Base-by-base conservation (phyloP, 257 asterid species). In the Lycium ferocissimum region DNA sequence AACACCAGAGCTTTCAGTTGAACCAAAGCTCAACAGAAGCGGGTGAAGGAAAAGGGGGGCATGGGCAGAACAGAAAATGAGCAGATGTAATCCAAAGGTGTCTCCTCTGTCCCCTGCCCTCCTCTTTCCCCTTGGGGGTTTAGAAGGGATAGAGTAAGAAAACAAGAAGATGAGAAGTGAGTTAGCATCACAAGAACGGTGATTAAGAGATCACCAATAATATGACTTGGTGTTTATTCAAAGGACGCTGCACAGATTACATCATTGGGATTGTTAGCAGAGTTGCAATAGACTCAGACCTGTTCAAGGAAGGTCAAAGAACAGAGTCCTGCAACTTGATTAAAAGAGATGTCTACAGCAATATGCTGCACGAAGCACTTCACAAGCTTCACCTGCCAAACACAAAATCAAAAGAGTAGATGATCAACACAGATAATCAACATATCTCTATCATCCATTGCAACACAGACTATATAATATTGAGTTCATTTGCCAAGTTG, bases 271-370 rank as follows among this genome's bases (percentile, higher is more conserved):
- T 13, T 54, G 18, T 10, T 54, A 54, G 59, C 59, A 54, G 13
- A 10, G 13, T 54, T 10, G n/a, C 73, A 37, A 13, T 56, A 56
- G 79, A 17, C 7, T 26, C 83, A 81, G 51, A 82, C 84, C 84
- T 86, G 73, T 49, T 86, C 88, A 79, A 86, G 73, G 59, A 86
- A 82, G 85, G 81, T 73, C 66, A 82, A 56, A 35, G 80, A 49
- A 49, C 33, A 17, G 45, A 73, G 56, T 62, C 88, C 85, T 9
- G 45, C 71, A 2, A 82, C 62, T 63, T 86, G 76, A 61, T 86
- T 75, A 37, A 86, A 82, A 10, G 88, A 86, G 75, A 86, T 73
- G 65, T 82, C 86, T 37, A 86, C 86, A 2, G 81, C 35, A 4
- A 86, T 75, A 53, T 75, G 40, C 58, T 73, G 83, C 83, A 83